A percentile compares a stretch with the other conserved stretches of the same genome.
Evolutionary conservation across 2,329 filamentous ascomycete species (phyloP).

Genomic region (Colletotrichum karsti): DNA sequence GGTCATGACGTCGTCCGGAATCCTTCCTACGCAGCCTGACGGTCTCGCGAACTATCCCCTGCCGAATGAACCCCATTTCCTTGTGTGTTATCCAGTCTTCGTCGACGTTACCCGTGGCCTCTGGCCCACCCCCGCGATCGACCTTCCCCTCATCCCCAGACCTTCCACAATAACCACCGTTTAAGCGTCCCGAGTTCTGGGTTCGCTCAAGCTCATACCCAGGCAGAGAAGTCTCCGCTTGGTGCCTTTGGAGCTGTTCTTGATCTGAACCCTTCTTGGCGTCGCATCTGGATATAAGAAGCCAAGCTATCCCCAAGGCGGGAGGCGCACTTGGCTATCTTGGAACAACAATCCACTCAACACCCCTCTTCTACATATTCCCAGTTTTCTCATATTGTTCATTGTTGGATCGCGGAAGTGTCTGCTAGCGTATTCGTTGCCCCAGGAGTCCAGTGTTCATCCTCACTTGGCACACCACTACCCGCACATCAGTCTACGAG

Average conservation of each 20-base stretch:
- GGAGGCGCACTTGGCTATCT: constrained; percentile 8
- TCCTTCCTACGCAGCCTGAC: not conserved
- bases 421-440: not conserved
- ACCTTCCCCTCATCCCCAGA: not conserved
- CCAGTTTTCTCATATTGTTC: not conserved
- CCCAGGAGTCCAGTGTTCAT: not conserved
- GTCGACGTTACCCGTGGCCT: not conserved
- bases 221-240: not conserved
- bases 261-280: not conserved
- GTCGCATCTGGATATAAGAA: not conserved
- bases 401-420: not conserved
- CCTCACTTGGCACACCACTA: not conserved
- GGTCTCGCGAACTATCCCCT: not conserved
- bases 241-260: not conserved
- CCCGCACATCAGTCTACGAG: not conserved
- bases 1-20: constrained; percentile 2
- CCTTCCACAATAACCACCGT: not conserved
- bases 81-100: not conserved
- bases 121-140: not conserved
- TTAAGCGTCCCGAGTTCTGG: not conserved
- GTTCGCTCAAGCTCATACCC: not conserved
- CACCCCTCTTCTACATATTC: not conserved
- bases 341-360: not conserved
- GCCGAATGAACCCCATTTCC: not conserved
- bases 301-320: constrained; percentile 1